Percentiles rank a stretch among this genome's conserved stretches.
Conservation (phyloP, 2,329 filamentous ascomycete genomes). For the Leptographium lundbergii region DNA sequence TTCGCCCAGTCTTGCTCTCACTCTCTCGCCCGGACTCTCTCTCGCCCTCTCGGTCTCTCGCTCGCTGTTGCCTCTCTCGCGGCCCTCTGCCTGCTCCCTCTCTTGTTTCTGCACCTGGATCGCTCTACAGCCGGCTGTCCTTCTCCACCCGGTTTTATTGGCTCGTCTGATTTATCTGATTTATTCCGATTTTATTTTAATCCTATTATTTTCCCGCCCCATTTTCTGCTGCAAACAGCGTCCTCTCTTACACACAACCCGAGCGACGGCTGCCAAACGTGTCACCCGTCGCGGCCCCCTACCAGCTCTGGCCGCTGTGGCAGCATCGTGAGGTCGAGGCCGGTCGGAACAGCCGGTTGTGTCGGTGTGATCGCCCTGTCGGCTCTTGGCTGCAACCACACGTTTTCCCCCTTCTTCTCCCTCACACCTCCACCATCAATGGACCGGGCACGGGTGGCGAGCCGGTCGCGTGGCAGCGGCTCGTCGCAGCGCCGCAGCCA, state of each 20-base stretch:
- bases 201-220: conserved; percentile 2
- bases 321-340: not conserved
- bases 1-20: not conserved
- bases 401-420: not conserved
- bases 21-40: not conserved
- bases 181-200: conserved; percentile 1
- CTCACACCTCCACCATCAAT: not conserved
- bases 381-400: not conserved
- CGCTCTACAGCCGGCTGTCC: not conserved
- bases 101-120: too few relatives aligned
- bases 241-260: conserved; percentile 5
- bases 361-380: not conserved
- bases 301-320: too few relatives aligned
- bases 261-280: not conserved
- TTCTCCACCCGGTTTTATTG: not conserved
- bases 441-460: conserved; percentile 9
- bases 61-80: not conserved
- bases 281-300: not conserved
- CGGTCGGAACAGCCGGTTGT: not conserved
- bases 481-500: conserved; percentile 8
- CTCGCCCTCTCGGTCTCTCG: too few relatives aligned
- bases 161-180: not conserved
- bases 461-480: conserved; percentile 11
- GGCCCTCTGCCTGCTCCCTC: not conserved
- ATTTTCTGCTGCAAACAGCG: conserved; percentile 1